A percentile compares a stretch with the other conserved stretches of the same genome.
phyloP scores from a whole-genome alignment of 2,329 filamentous ascomycete genomes.

The Apiospora phragmitis region DNA sequence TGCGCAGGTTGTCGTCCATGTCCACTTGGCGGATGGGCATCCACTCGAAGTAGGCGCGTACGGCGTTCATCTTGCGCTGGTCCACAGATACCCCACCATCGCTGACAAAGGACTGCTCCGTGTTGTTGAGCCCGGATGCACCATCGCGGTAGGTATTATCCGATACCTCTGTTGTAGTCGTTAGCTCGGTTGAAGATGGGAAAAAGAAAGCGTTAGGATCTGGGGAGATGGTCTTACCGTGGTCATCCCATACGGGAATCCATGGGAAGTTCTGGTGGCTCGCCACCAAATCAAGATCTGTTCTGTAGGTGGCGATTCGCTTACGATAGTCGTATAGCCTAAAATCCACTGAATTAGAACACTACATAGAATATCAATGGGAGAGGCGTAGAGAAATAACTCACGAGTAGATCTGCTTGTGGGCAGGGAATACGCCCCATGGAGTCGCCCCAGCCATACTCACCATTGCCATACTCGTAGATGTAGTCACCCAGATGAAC shows the following conservation, averaged over 20 bases:
- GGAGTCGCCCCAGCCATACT: constrained; percentile 51
- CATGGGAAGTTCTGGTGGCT: constrained; percentile 59
- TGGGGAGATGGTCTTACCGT: constrained; percentile 34
- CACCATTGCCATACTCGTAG: constrained; percentile 39
- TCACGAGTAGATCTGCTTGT: constrained; percentile 47
- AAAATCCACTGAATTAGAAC: not conserved
- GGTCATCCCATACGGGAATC: constrained; percentile 67
- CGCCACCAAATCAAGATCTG: constrained; percentile 58
- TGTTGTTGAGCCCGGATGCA: constrained; percentile 61
- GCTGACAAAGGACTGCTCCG: constrained; percentile 62
- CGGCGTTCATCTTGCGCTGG: constrained; percentile 71
- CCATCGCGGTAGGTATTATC: constrained; percentile 68
- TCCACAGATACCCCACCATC: constrained; percentile 66
- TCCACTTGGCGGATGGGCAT: constrained; percentile 57
- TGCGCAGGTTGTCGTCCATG: constrained; percentile 68
- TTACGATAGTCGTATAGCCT: constrained; percentile 61
- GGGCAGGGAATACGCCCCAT: constrained; percentile 53
- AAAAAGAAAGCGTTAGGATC: not conserved
- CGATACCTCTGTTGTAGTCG: constrained; percentile 47
- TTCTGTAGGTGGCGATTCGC: constrained; percentile 58
- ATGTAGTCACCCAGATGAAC: constrained; percentile 58
- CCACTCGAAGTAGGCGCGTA: constrained; percentile 70
- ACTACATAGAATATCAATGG: not conserved
- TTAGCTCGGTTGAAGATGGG: not conserved
- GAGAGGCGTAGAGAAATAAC: constrained; percentile 20